A percentile compares a stretch with the other conserved stretches of the same genome.
Evolutionary conservation across 345 rosid genomes (phyloP).

Genomic region (Fremontodendron californicum): DNA sequence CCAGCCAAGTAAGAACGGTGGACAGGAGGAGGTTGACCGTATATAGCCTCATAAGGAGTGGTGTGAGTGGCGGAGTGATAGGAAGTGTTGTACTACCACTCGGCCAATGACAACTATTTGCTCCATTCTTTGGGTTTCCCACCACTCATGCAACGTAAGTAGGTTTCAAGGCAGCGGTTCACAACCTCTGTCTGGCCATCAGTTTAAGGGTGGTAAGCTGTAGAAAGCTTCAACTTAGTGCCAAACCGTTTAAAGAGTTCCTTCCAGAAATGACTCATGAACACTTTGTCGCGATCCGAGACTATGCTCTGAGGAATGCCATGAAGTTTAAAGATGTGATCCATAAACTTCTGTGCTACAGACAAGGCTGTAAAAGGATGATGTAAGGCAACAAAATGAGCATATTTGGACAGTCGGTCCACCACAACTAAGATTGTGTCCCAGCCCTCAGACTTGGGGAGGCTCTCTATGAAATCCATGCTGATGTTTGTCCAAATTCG

Average conservation of each 20-base stretch:
- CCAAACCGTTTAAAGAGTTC: background rate
- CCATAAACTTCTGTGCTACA: background rate
- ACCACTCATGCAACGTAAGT: background rate
- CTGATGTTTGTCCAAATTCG: too few species aligned
- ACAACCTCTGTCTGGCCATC: background rate
- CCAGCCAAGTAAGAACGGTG: too few species aligned
- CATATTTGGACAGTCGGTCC: background rate
- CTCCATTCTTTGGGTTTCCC: background rate
- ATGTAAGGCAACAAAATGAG: background rate
- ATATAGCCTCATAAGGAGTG: background rate
- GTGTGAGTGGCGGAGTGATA: background rate
- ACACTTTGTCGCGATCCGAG: background rate
- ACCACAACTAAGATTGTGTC: background rate
- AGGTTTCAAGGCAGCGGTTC: background rate
- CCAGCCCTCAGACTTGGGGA: background rate
- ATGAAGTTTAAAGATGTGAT: background rate
- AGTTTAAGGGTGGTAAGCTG: background rate
- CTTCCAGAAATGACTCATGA: background rate
- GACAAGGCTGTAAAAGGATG: background rate
- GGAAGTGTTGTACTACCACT: background rate
- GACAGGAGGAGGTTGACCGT: background rate
- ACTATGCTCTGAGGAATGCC: too few species aligned
- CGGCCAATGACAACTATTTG: background rate
- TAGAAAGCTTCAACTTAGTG: background rate
- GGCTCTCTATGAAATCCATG: background rate